Conservation (phyloP, 371 early-diverging fungal genomes). For the Mycotypha africana region DNA sequence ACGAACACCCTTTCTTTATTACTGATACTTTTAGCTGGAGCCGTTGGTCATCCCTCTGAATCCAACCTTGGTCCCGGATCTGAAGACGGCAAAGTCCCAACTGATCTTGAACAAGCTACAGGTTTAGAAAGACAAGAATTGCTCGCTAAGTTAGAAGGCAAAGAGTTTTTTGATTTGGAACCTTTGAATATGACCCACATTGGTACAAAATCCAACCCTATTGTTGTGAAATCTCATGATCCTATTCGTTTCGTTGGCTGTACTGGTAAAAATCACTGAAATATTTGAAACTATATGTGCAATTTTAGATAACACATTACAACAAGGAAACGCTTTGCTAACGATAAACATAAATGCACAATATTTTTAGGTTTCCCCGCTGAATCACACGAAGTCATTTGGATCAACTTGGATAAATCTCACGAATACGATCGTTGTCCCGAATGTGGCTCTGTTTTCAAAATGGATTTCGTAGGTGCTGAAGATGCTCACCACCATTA, state of each 20-base stretch:
- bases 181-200: constrained; percentile 73
- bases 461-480: constrained; percentile 51
- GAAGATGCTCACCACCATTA: constrained; percentile 46
- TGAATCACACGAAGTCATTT: constrained; percentile 84
- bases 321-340: too few species aligned
- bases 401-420: constrained; percentile 72
- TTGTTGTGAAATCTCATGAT: constrained; percentile 81
- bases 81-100: constrained; percentile 64
- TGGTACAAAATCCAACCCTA: constrained; percentile 85
- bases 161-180: constrained; percentile 83
- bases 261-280: too few species aligned
- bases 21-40: constrained; percentile 16
- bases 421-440: constrained; percentile 92
- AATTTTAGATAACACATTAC: too few species aligned
- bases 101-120: constrained; percentile 88
- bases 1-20: not conserved
- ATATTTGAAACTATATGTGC: too few species aligned
- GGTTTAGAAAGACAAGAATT: constrained; percentile 91
- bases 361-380: constrained; percentile 69
- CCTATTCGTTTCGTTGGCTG: constrained; percentile 87
- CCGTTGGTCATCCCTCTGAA: constrained; percentile 35
- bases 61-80: constrained; percentile 69
- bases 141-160: constrained; percentile 79
- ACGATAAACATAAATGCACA: too few species aligned
- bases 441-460: constrained; percentile 89